Evolutionary conservation across 371 early-diverging fungal species (phyloP).

Genomic region (Rhizomucor miehei): DNA sequence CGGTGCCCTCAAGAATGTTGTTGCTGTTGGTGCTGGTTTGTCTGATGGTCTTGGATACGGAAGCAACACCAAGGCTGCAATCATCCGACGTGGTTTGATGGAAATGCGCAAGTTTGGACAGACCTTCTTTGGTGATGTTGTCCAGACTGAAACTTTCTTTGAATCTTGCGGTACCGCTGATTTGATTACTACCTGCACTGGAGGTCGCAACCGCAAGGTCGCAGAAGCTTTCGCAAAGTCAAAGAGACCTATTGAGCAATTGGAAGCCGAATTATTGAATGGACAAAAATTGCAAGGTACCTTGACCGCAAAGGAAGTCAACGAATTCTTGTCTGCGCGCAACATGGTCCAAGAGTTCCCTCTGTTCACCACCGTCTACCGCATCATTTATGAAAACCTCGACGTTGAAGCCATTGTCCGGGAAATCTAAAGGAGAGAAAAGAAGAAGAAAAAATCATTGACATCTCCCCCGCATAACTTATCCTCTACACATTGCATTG

Average conservation of each 20-base stretch:
- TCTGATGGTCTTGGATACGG: slow-evolving; percentile 89
- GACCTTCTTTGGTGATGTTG: slow-evolving; percentile 69
- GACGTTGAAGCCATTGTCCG: slow-evolving; percentile 55
- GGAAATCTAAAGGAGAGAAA: slow-evolving; percentile 38
- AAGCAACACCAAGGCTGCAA: slow-evolving; percentile 96
- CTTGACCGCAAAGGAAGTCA: slow-evolving; percentile 86
- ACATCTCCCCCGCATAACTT: slow-evolving; percentile 1
- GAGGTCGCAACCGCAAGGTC: slow-evolving; percentile 94
- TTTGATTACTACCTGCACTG: slow-evolving; percentile 92
- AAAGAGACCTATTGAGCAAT: slow-evolving; percentile 82
- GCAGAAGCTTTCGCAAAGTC: slow-evolving; percentile 87
- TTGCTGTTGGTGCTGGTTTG: slow-evolving; percentile 98
- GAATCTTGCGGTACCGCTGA: slow-evolving; percentile 94
- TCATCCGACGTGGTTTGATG: slow-evolving; percentile 93
- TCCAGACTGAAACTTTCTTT: slow-evolving; percentile 87
- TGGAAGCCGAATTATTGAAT: slow-evolving; percentile 91
- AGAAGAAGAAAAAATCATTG: too few relatives aligned
- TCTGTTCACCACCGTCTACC: slow-evolving; percentile 84
- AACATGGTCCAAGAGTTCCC: slow-evolving; percentile 72
- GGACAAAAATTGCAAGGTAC: slow-evolving; percentile 99
- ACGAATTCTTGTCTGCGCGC: slow-evolving; percentile 70
- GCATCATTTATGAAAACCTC: slow-evolving; percentile 77
- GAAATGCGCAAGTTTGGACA: slow-evolving; percentile 96
- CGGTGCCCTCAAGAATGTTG: slow-evolving; percentile 98
- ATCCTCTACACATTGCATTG: background rate